Evolutionary conservation across 768 basidiomycete genomes (phyloP).

Genomic region (Gautieria morchelliformis): DNA sequence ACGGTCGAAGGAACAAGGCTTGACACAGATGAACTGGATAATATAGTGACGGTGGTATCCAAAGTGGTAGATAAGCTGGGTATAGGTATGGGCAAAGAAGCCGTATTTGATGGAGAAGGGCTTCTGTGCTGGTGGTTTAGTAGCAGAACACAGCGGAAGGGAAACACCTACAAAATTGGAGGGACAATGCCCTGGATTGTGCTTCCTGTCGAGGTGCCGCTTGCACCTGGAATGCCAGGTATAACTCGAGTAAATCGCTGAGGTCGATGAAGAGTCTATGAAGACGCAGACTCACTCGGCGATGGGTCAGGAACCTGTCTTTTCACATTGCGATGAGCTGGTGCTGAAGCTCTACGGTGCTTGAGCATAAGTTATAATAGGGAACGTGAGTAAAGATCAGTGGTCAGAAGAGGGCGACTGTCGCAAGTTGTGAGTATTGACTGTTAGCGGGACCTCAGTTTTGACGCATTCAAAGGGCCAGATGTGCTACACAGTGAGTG

Average conservation of each 20-base stretch:
- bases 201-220: too few species aligned
- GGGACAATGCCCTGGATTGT: too few species aligned
- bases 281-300: not conserved
- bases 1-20: too few species aligned
- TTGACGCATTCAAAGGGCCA: not conserved
- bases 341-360: not conserved
- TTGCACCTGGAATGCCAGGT: constrained; percentile 9
- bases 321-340: not conserved
- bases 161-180: too few species aligned
- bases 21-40: too few species aligned
- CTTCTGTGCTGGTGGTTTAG: too few species aligned
- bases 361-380: not conserved
- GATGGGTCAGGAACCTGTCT: not conserved
- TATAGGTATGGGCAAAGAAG: constrained; percentile 8
- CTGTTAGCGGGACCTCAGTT: not conserved
- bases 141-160: too few species aligned
- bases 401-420: not conserved
- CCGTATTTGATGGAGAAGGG: constrained; percentile 4
- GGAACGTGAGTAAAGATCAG: not conserved
- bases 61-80: not conserved
- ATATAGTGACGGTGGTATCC: not conserved
- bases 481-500: not conserved
- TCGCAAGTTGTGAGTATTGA: not conserved
- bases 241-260: not conserved
- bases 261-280: not conserved